Base-by-base conservation (phyloP, 768 basidiomycete species). In the Leccinum rimulosum region DNA sequence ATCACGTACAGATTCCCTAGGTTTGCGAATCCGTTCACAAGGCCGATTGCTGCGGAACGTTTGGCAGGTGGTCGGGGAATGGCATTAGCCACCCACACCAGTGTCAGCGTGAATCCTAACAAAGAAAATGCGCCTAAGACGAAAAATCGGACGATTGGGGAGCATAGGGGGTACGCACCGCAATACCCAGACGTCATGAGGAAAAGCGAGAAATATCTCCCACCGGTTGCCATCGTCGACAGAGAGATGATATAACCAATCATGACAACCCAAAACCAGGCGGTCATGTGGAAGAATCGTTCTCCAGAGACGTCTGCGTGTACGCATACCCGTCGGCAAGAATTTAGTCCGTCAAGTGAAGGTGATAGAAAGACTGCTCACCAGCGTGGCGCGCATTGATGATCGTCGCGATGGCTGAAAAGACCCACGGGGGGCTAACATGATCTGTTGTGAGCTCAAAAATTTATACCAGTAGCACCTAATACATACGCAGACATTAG, bases 71-170 rank as follows among this genome's bases (percentile, higher is more conserved):
- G 86, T 1, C 86, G 77, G 4, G 84, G 81, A 35, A 87, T 70
- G 0, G 79, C 75, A 63, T 84, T 87, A 0, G 85, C 79, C 6
- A 86, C 84, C 87, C 87, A 87, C 1, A 83, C 82, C 27, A 82
- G 64, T 1, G 77, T 82, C 6, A 81, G 63, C 2, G 77, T 74
- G 50, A 74, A 77, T 5, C 80, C 80, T 78, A 52, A 45, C 6
- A 17, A 1, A 33, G 4, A 50, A 55, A n/a, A 36, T 22, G 31
- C 6, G 15, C 27, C 4, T 25, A 43, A 28, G 10, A 14, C n/a
- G 3, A 8, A 25, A 49, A 49, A 8, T 14, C 8, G 25, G 15
- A 49, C 15, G 25, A 49, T 11, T 47, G 11, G 27, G 7, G 12
- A 3, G 7, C 30, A n/a, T 43, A 9, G 19, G 10, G 25, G 5